Conservation (phyloP, 1,284 basidiomycete genomes). For the Boletellus deceptivus region DNA sequence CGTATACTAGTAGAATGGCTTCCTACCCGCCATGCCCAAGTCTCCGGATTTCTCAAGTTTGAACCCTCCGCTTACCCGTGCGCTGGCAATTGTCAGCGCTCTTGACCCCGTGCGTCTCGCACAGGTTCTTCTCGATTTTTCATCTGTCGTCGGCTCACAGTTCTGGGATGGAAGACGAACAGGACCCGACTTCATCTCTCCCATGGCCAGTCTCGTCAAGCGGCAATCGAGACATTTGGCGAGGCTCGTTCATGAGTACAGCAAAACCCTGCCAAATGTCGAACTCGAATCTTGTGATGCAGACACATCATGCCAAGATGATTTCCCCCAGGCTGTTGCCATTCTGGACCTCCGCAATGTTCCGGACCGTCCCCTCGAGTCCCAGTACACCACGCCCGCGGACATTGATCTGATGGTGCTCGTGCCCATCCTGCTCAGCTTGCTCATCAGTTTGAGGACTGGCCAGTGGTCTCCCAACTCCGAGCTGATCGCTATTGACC, state of each 20-base stretch:
- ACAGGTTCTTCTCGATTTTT: conserved; percentile 17
- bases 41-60: no score
- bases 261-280: conserved; percentile 4
- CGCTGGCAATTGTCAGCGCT: conserved; percentile 5
- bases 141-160: conserved; percentile 14
- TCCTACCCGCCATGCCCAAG: no score
- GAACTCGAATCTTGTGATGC: neutral
- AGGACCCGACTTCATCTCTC: conserved; percentile 19
- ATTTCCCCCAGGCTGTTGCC: conserved; percentile 8
- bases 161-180: conserved; percentile 2
- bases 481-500: conserved; percentile 6
- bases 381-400: conserved; percentile 11
- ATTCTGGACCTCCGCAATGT: conserved; percentile 13
- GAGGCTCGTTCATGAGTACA: conserved; percentile 14
- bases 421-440: no score
- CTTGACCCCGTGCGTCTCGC: conserved; percentile 12
- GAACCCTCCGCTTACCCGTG: neutral
- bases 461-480: conserved; percentile 5
- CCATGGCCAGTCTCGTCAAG: conserved; percentile 21
- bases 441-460: conserved; percentile 2
- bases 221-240: conserved; percentile 19
- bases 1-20: no score
- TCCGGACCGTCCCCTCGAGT: neutral
- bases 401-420: no score
- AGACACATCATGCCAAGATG: neutral